Evolutionary conservation across 1,139 yeast genomes (phyloP).

Genomic region (Saccharomycopsis hybrid): DNA sequence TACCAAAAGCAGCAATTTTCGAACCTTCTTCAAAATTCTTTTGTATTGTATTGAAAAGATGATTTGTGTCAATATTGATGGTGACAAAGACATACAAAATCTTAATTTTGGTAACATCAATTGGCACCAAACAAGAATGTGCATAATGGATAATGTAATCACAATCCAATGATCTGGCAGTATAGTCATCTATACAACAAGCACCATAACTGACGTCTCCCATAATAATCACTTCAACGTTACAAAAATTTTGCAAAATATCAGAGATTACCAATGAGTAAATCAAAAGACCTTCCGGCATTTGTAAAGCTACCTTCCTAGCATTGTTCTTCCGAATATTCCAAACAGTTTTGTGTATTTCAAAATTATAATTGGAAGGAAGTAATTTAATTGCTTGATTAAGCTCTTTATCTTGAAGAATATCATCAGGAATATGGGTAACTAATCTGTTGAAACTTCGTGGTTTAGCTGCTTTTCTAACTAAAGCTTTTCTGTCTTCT

Average conservation of each 20-base stretch:
- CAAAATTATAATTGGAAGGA: conserved; percentile 92
- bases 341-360: conserved; percentile 93
- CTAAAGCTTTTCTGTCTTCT: conserved; percentile 2
- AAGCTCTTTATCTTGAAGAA: conserved; percentile 68
- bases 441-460: conserved; percentile 40
- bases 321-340: conserved; percentile 71
- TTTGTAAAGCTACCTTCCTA: conserved; percentile 80
- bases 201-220: conserved; percentile 99
- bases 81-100: conserved; percentile 95
- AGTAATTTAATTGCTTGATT: conserved; percentile 73
- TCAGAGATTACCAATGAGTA: conserved; percentile 85
- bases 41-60: conserved; percentile 68
- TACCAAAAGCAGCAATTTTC: conserved; percentile 78
- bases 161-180: conserved; percentile 88
- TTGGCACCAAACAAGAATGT: conserved; percentile 94
- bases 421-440: conserved; percentile 89
- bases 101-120: conserved; percentile 83
- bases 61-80: conserved; percentile 78
- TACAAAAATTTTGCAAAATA: conserved; percentile 72
- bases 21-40: conserved; percentile 60
- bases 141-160: conserved; percentile 96
- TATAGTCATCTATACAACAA: conserved; percentile 94
- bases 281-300: conserved; percentile 94
- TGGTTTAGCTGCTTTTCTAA: conserved; percentile 2
- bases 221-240: conserved; percentile 77